A percentile compares a stretch with the other conserved stretches of the same genome.
These are phyloP conservation scores for Raphanus hybrid DNA, from an alignment of 441 rosid genomes.

Conservation along the genomic window DNA sequence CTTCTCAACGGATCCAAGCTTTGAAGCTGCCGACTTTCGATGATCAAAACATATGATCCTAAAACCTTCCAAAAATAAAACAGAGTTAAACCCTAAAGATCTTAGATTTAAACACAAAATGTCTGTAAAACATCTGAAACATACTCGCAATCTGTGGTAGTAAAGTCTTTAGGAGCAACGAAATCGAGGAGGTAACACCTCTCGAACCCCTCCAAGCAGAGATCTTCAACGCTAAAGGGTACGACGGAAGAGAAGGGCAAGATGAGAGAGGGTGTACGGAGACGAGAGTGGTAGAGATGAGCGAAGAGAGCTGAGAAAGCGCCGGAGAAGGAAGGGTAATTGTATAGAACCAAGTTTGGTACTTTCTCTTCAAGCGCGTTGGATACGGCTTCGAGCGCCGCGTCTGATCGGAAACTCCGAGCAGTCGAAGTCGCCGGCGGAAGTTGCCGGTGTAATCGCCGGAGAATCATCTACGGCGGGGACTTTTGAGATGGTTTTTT, in stretches of 20 bases:
- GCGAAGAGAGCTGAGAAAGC: constrained; percentile 80
- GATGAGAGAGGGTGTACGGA: constrained; percentile 60
- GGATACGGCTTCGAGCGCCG: constrained; percentile 69
- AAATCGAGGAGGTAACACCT: constrained; percentile 79
- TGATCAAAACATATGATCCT: constrained; percentile 86
- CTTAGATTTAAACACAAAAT: not conserved
- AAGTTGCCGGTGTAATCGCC: not conserved
- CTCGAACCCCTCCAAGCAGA: constrained; percentile 58
- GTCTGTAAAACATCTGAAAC: constrained; percentile 16
- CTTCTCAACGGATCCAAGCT: constrained; percentile 36
- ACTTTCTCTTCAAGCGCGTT: constrained; percentile 62
- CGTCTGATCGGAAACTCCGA: constrained; percentile 69
- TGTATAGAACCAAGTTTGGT: constrained; percentile 63
- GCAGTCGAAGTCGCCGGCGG: not conserved
- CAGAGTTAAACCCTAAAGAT: not conserved
- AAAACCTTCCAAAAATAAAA: not conserved
- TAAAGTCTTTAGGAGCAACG: constrained; percentile 60
- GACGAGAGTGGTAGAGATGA: constrained; percentile 67
- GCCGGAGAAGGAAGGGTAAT: constrained; percentile 88
- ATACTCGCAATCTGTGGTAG: constrained; percentile 60
- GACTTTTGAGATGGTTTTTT: not conserved
- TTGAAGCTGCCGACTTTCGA: constrained; percentile 52
- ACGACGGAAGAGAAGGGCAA: constrained; percentile 77
- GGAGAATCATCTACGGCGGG: not conserved
- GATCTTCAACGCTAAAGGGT: constrained; percentile 72